These are phyloP conservation scores for Yarrowia keelungensis DNA, from an alignment of 805 yeast genomes.

Conservation along the genomic window DNA sequence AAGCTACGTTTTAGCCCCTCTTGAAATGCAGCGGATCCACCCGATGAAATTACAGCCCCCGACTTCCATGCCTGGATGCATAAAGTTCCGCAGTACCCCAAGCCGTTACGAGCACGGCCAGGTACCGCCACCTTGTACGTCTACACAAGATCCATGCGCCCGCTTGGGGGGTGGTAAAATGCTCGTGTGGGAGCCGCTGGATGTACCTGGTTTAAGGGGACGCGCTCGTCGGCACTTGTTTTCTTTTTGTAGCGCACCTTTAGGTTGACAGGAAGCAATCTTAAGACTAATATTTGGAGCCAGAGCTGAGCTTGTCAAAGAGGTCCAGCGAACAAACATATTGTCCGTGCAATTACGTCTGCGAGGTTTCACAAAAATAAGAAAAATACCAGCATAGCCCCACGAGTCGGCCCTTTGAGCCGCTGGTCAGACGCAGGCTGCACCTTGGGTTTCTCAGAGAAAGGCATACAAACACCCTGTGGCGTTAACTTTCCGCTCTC, in stretches of 20 bases:
- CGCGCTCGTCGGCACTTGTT: not conserved
- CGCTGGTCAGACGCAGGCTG: not conserved
- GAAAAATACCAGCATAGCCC: constrained; percentile 2
- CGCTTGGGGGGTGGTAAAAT: no score
- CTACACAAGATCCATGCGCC: not conserved
- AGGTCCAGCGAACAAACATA: constrained; percentile 1
- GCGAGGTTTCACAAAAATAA: not conserved
- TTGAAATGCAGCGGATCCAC: constrained; percentile 12
- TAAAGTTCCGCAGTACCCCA: constrained; percentile 9
- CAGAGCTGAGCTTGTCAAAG: not conserved
- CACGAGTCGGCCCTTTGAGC: not conserved
- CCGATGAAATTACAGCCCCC: constrained; percentile 4
- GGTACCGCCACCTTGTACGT: not conserved
- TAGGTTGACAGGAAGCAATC: constrained; percentile 23
- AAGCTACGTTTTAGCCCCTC: constrained; percentile 22
- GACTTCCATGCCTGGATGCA: constrained; percentile 1
- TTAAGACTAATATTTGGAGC: not conserved
- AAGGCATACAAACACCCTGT: not conserved
- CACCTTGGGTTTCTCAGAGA: not conserved
- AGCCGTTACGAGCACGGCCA: constrained; percentile 1
- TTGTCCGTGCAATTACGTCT: not conserved
- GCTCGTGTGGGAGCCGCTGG: no score
- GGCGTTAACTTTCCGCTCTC: no score
- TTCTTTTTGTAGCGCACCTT: not conserved
- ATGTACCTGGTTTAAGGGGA: not conserved